Percentiles rank a stretch among this genome's conserved stretches.
Evolutionary conservation across 2,329 filamentous ascomycete species (phyloP).

Genomic region (Corniculantispora saksenae): DNA sequence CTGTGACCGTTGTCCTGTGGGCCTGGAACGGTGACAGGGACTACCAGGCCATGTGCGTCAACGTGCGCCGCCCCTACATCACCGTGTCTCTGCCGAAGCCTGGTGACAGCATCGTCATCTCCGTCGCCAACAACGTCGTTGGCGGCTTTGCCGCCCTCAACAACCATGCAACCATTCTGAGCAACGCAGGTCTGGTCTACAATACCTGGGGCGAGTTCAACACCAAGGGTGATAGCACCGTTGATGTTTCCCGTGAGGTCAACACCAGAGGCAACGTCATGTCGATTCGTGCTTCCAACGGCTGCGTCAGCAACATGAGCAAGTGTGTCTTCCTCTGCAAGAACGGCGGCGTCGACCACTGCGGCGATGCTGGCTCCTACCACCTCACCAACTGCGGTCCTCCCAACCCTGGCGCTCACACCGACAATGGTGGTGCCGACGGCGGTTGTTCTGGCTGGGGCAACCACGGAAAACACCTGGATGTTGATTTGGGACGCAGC

Average conservation of each 20-base stretch:
- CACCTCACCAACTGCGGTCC: not conserved
- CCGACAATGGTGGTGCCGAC: not conserved
- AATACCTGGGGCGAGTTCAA: slow-evolving; percentile 46
- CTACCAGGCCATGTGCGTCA: slow-evolving; percentile 1
- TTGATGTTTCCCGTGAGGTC: slow-evolving; percentile 6
- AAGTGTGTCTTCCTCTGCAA: not conserved
- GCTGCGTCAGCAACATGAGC: not conserved
- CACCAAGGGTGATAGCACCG: not conserved
- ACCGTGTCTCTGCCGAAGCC: slow-evolving; percentile 1
- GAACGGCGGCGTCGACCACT: not conserved
- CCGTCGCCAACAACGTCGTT: slow-evolving; percentile 28
- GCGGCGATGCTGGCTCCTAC: not conserved
- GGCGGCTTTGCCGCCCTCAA: slow-evolving; percentile 41
- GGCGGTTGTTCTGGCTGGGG: not conserved
- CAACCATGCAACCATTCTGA: slow-evolving; percentile 30
- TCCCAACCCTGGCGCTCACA: not conserved
- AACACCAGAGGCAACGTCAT: not conserved
- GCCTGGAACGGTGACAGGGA: not conserved
- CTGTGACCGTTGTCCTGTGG: not conserved
- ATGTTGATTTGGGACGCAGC: not conserved
- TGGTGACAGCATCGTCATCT: slow-evolving; percentile 3
- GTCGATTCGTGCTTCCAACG: not conserved
- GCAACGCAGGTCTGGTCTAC: slow-evolving; percentile 37
- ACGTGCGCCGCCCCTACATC: not conserved
- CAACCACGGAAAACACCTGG: not conserved